Percentiles rank a stretch among this genome's conserved stretches.
phyloP scores from a whole-genome alignment of 495 filamentous ascomycete species.

The Annulohypoxylon moriforme region DNA sequence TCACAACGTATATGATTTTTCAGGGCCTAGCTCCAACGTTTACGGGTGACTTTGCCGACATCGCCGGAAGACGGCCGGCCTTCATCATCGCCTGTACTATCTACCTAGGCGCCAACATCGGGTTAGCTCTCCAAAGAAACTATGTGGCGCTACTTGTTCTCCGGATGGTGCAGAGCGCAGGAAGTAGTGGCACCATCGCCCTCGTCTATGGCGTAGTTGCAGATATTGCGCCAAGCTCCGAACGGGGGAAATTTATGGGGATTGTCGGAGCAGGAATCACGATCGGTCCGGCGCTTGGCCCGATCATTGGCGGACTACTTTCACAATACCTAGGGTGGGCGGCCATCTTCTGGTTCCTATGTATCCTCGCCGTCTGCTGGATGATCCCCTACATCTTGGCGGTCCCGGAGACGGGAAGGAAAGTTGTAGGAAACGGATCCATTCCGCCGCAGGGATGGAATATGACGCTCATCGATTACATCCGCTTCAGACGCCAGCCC shows the following conservation, averaged over 20 bases:
- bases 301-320: conserved; percentile 73
- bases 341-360: conserved; percentile 79
- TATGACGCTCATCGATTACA: conserved; percentile 59
- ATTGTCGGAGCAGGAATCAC: conserved; percentile 62
- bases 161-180: conserved; percentile 71
- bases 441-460: conserved; percentile 67
- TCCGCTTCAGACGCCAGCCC: conserved; percentile 49
- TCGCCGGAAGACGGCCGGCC: conserved; percentile 67
- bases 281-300: conserved; percentile 67
- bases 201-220: conserved; percentile 70
- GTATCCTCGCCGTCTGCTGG: conserved; percentile 66
- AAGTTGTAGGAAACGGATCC: conserved; percentile 78
- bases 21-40: conserved; percentile 69
- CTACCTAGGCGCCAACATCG: conserved; percentile 72
- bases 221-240: conserved; percentile 68
- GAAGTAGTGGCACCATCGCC: conserved; percentile 67
- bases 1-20: conserved; percentile 74
- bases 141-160: conserved; percentile 71
- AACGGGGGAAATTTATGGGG: conserved; percentile 71
- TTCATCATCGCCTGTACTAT: conserved; percentile 69
- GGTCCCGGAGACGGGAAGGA: conserved; percentile 76
- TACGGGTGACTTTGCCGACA: conserved; percentile 70
- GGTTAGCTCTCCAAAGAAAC: conserved; percentile 68
- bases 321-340: conserved; percentile 74
- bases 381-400: conserved; percentile 63